Conservation (phyloP, 2,329 filamentous ascomycete species). For the Lasiodiplodia citricola region DNA sequence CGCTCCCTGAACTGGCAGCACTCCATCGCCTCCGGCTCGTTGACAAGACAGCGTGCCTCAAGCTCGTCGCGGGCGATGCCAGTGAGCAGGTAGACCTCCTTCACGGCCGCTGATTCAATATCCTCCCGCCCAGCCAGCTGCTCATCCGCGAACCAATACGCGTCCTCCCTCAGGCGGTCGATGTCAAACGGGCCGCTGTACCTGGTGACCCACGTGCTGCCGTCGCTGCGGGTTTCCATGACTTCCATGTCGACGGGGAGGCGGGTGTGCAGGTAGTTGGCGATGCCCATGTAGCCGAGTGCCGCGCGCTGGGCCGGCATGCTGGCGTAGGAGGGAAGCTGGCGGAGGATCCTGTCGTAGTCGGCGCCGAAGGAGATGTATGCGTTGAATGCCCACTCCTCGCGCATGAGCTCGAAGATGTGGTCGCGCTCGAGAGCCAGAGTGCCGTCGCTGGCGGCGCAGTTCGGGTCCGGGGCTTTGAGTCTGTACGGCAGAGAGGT, state of each 20-base stretch:
- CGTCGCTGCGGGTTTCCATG: background rate
- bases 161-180: background rate
- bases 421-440: background rate
- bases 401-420: background rate
- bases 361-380: background rate
- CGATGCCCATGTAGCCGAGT: background rate
- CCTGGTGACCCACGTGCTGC: background rate
- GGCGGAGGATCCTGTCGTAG: background rate
- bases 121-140: background rate
- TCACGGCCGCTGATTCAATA: fast-evolving
- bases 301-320: background rate
- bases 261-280: background rate
- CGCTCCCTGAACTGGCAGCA: background rate
- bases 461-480: too few relatives aligned
- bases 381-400: background rate
- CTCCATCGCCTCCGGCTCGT: background rate
- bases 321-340: background rate
- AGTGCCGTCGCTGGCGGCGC: background rate
- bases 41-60: background rate
- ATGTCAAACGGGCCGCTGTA: background rate
- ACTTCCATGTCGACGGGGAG: background rate
- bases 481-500: too few relatives aligned
- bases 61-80: background rate
- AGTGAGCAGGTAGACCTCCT: background rate
- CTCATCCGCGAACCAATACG: background rate